These are phyloP conservation scores for Trichoderma harzianum DNA, from an alignment of 2,329 filamentous ascomycete genomes.

Conservation along the genomic window DNA sequence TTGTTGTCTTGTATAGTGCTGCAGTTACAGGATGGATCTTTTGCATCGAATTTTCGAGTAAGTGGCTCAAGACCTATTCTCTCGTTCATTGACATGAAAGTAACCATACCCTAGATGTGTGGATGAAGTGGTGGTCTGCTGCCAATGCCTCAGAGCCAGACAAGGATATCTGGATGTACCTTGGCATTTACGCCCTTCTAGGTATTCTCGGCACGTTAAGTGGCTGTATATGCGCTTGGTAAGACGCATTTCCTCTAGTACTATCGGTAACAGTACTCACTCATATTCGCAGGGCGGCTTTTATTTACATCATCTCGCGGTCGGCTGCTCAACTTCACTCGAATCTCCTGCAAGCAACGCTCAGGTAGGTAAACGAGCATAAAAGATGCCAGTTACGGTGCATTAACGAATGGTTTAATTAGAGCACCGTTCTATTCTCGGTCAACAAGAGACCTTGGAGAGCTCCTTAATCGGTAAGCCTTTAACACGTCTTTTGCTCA, in stretches of 20 bases:
- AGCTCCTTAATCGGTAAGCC: slow-evolving; percentile 12
- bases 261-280: not conserved
- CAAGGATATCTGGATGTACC: slow-evolving; percentile 10
- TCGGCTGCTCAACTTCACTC: slow-evolving; percentile 7
- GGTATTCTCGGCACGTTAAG: slow-evolving; percentile 2
- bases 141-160: slow-evolving; percentile 12
- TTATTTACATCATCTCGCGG: slow-evolving; percentile 7
- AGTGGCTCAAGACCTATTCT: not conserved
- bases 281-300: not conserved
- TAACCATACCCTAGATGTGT: not conserved
- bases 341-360: not conserved
- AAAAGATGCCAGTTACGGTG: too few species aligned
- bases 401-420: not conserved
- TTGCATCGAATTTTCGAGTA: slow-evolving; percentile 16
- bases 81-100: not conserved
- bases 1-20: not conserved
- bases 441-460: slow-evolving; percentile 2
- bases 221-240: not conserved
- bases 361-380: not conserved
- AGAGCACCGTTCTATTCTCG: slow-evolving; percentile 15
- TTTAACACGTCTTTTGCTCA: not conserved
- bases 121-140: slow-evolving; percentile 18
- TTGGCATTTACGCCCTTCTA: slow-evolving; percentile 5
- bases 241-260: not conserved
- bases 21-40: not conserved